Percentiles rank a stretch among this genome's conserved stretches.
phyloP scores from a whole-genome alignment of 306 rosid genomes.

The Lagenaria siceraria region DNA sequence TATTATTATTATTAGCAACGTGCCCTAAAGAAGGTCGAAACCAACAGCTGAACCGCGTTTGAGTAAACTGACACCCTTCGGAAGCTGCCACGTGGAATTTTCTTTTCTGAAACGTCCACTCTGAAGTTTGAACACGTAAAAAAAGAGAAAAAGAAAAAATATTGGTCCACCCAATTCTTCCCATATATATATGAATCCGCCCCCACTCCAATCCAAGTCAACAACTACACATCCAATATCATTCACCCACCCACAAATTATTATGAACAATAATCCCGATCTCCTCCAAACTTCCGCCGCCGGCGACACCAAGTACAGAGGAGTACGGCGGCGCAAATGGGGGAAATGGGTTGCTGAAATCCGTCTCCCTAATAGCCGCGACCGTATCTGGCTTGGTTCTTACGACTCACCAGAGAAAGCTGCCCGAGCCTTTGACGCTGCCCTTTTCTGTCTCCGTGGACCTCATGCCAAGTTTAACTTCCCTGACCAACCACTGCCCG shows the following conservation, averaged over 20 bases:
- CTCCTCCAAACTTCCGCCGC: background rate
- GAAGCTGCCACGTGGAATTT: background rate
- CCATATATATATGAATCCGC: background rate
- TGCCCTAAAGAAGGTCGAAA: background rate
- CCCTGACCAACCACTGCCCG: slow-evolving; percentile 43
- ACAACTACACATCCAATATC: background rate
- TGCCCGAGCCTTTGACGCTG: slow-evolving; percentile 85
- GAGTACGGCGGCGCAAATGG: slow-evolving; percentile 78
- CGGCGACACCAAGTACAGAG: slow-evolving; percentile 23
- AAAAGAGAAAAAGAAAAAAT: too few relatives aligned
- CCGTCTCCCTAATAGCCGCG: slow-evolving; percentile 72
- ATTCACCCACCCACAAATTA: too few relatives aligned
- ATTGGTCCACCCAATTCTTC: background rate
- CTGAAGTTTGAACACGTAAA: background rate
- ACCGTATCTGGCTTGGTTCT: slow-evolving; percentile 83
- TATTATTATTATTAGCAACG: background rate
- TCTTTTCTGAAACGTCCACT: background rate
- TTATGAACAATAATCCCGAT: background rate
- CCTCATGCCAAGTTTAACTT: slow-evolving; percentile 47
- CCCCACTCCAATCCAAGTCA: background rate
- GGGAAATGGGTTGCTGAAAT: slow-evolving; percentile 84
- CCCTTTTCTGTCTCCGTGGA: slow-evolving; percentile 73
- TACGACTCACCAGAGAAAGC: slow-evolving; percentile 57
- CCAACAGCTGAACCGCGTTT: background rate
- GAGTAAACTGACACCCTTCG: background rate